Evolutionary conservation across 1,284 basidiomycete species (phyloP).

Genomic region (Fomes fomentarius): DNA sequence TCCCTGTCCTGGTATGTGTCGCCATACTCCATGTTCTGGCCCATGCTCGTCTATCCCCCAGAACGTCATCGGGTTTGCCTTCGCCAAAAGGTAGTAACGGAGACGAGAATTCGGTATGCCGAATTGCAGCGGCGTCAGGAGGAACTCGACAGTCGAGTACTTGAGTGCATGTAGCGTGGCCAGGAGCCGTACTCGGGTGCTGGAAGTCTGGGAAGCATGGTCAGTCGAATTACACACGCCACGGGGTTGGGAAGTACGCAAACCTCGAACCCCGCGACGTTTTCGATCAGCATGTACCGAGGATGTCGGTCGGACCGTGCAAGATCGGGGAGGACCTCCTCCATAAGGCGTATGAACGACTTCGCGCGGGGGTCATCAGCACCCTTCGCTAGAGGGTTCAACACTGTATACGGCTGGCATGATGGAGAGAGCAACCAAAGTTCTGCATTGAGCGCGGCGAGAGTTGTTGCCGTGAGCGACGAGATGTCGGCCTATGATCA

Average conservation of each 20-base stretch:
- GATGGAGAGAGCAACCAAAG: slow-evolving; percentile 79
- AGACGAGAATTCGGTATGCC: slow-evolving; percentile 79
- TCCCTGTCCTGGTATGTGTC: slow-evolving; percentile 53
- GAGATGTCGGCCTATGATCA: slow-evolving; percentile 61
- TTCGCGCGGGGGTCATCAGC: slow-evolving; percentile 71
- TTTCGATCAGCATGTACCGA: slow-evolving; percentile 67
- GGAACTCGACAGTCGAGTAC: slow-evolving; percentile 62
- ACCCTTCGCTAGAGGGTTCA: slow-evolving; percentile 73
- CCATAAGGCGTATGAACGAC: slow-evolving; percentile 72
- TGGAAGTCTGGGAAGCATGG: slow-evolving; percentile 52
- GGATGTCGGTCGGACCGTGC: slow-evolving; percentile 49
- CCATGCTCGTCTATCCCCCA: not conserved
- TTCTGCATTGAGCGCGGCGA: slow-evolving; percentile 51
- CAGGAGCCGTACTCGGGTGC: slow-evolving; percentile 57
- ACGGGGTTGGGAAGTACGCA: slow-evolving; percentile 18
- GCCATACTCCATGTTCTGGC: slow-evolving; percentile 41
- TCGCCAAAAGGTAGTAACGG: slow-evolving; percentile 79
- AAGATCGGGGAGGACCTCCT: slow-evolving; percentile 65
- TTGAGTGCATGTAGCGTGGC: slow-evolving; percentile 51
- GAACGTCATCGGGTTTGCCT: slow-evolving; percentile 42
- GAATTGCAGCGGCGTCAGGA: slow-evolving; percentile 75
- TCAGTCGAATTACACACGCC: not conserved
- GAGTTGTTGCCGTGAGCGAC: slow-evolving; percentile 47
- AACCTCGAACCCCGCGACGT: slow-evolving; percentile 83
- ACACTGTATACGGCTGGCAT: slow-evolving; percentile 80